Evolutionary conservation across 305 asterid genomes (phyloP), one percentile per base, ranked within the genome.

Genomic region (Fraxinus floribunda): DNA sequence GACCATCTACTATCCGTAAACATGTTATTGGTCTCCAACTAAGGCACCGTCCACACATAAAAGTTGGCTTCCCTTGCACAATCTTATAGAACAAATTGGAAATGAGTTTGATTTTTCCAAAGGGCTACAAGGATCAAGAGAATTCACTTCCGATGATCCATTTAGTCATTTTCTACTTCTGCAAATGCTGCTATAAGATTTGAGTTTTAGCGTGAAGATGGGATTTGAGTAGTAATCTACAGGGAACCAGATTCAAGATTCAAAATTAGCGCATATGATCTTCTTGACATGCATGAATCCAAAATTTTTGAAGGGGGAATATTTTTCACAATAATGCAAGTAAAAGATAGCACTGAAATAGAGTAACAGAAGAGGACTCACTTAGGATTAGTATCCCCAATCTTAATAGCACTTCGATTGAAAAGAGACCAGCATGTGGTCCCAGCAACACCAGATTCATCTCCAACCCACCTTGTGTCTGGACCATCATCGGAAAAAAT

Each of bases 401-500:
- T 92, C 79, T 86, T 81, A 5, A 88, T 89, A 32, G 57, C 81
- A 85, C 93, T 94, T 7, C 82, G 26, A 80, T 96, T 96, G 88
- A 93, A 93, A 80, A 90, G 97, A 74, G 99, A 96, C 98, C 99
- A 96, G 85, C 97, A 96, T 83, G 99, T 94, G 20, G 85, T 84
- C 57, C 93, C 93, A 46, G 97, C 94, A 85, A 84, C 85, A 62
- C 98, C 99, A 71, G 82, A 88, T 81, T 96, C 99, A 57, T 94
- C 91, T 30, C 99, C 99, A 10, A 96, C 90, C 99, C 98, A 96
- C 90, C 99, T 90, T 11, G 89, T 84, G 81, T 96, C 98, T 0
- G 98, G 99, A 80, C 98, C 98, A 60, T 90, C 94, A 88, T 93
- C 99, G 0, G 97, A 90, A 80, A 96, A 96, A 79, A 96, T 93